Percentiles rank a stretch among this genome's conserved stretches.
Conservation (phyloP, 2,329 filamentous ascomycete genomes). For the Coniochaeta sp. region DNA sequence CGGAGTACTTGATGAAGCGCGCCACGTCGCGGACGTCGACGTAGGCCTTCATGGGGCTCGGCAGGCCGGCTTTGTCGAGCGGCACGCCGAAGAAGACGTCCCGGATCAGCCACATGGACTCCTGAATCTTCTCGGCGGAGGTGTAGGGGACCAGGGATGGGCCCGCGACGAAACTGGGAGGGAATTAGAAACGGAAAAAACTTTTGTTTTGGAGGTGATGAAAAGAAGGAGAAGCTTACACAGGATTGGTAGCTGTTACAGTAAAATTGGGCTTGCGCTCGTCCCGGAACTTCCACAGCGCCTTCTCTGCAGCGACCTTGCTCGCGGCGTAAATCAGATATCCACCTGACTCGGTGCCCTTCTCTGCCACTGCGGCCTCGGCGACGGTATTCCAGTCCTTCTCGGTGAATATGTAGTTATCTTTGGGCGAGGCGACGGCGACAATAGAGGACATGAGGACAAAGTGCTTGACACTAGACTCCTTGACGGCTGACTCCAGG, state of each 20-base stretch:
- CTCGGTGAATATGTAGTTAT: slow-evolving; percentile 12
- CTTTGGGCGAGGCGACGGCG: slow-evolving; percentile 4
- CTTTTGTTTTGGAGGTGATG: too few relatives aligned
- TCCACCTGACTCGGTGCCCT: slow-evolving; percentile 12
- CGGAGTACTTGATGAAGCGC: slow-evolving; percentile 26
- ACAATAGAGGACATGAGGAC: slow-evolving; percentile 17
- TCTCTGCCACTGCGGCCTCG: slow-evolving; percentile 4
- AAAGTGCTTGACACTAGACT: slow-evolving; percentile 13
- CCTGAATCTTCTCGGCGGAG: slow-evolving; percentile 20
- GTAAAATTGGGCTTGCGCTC: slow-evolving; percentile 28
- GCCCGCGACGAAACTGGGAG: slow-evolving; percentile 27
- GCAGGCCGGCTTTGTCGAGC: slow-evolving; percentile 12
- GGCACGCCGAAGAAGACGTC: slow-evolving; percentile 24
- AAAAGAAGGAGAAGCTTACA: slow-evolving; percentile 16
- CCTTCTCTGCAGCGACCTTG: slow-evolving; percentile 21
- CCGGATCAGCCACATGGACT: slow-evolving; percentile 23
- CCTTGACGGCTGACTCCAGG: slow-evolving; percentile 11
- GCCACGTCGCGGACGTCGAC: slow-evolving; percentile 39
- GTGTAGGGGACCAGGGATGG: slow-evolving; percentile 25
- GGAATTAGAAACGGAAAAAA: neutral
- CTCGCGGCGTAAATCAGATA: slow-evolving; percentile 19
- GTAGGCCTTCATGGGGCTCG: slow-evolving; percentile 15
- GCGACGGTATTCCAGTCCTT: slow-evolving; percentile 16
- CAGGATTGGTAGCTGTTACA: slow-evolving; percentile 30
- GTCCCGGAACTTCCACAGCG: slow-evolving; percentile 24